Evolutionary conservation across 148 eudicot genomes (phyloP), one percentile per base, ranked within the genome.

Genomic region (Rhododendron ovatum): DNA sequence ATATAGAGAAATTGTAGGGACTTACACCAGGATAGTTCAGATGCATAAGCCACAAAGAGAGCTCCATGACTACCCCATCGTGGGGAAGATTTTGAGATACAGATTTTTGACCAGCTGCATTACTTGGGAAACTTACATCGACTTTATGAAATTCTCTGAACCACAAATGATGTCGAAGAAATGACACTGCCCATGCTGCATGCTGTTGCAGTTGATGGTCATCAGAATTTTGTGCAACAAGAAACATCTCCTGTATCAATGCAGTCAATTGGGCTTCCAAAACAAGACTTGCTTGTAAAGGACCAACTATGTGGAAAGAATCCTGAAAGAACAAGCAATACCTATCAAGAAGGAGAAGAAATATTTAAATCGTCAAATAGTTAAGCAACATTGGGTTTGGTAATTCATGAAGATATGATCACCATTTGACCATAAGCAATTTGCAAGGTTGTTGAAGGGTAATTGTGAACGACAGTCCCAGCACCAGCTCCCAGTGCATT

Each of bases 401-500:
- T 41, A 61, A 55, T 26, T 15, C 50, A 53, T 83, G 45, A 84
- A 69, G 39, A 84, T 20, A 80, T 33, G 50, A 79, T 80, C 75
- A 96, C 99, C 96, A 89, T 91, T 82, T 35, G 89, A 83, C 86
- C 86, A 76, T 82, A 81, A 87, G 74, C 78, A 81, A 86, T 75
- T 71, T 78, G 90, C 47, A 82, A 86, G 87, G 88, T 78, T 28
- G 88, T 53, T 26, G 84, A 84, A 80, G 90, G 84, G 78, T 45
- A 48, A 57, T 85, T 91, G 87, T 78, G 89, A 87, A 88, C 8
- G 81, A 88, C 61, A 37, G 83, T 90, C 74, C 96, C 99, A 51
- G 95, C 95, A 88, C 95, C 92, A 84, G 95, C 98, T 80, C 99
- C 99, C 90, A 98, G 87, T 82, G 94, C 91, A 91, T 94, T 98